A percentile compares a stretch with the other conserved stretches of the same genome.
Evolutionary conservation across 2,329 filamentous ascomycete genomes (phyloP).

Genomic region (Penicillium fuscoglaucum): DNA sequence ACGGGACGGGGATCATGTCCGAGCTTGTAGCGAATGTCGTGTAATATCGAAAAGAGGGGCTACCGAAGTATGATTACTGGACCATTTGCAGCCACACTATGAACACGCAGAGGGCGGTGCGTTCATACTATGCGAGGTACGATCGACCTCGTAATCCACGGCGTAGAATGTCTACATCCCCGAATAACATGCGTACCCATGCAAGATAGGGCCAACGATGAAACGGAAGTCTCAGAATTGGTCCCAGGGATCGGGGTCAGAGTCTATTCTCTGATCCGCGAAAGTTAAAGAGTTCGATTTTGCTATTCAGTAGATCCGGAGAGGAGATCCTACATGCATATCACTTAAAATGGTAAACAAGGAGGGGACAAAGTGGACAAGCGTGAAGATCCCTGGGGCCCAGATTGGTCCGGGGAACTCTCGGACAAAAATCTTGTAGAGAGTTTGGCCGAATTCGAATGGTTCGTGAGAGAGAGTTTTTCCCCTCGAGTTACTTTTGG

Average conservation of each 20-base stretch:
- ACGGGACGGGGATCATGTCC: constrained; percentile 2
- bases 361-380: constrained; percentile 6
- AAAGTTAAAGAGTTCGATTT: constrained; percentile 11
- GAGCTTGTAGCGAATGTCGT: neutral
- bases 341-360: constrained; percentile 21
- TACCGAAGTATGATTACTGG: neutral
- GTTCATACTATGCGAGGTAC: neutral
- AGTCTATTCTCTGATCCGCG: constrained; percentile 14
- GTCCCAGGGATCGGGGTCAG: constrained; percentile 11
- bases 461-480: constrained; percentile 21
- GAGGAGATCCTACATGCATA: constrained; percentile 14
- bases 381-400: constrained; percentile 12
- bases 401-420: constrained; percentile 20
- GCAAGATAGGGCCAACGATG: neutral
- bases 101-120: neutral
- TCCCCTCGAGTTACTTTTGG: constrained; percentile 15
- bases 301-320: constrained; percentile 15
- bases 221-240: neutral
- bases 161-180: neutral
- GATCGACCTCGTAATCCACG: constrained; percentile 5
- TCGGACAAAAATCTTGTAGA: constrained; percentile 8
- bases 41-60: constrained; percentile 1
- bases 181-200: neutral
- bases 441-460: constrained; percentile 16
- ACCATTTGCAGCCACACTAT: neutral